phyloP scores from a whole-genome alignment of 306 rosid species.

The Delonix regia region DNA sequence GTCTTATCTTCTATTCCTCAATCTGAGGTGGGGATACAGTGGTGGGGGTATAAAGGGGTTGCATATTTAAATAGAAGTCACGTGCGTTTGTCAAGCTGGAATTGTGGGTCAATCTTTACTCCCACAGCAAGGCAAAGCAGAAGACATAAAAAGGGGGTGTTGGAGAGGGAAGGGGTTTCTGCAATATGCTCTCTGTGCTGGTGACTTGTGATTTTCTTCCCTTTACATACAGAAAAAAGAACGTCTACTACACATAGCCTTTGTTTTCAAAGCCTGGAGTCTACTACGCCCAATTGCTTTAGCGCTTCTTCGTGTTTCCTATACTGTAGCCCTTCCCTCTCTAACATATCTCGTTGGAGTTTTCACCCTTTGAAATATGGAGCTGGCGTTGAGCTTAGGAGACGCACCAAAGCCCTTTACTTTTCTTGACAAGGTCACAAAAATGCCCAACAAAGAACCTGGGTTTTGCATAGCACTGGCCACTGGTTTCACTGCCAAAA shows the following conservation, averaged over 20 bases:
- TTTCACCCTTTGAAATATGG: conserved; percentile 47
- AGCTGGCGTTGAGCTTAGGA: conserved; percentile 83
- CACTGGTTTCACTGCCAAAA: conserved; percentile 4
- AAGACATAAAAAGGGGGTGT: conserved; percentile 36
- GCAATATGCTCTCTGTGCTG: conserved; percentile 1
- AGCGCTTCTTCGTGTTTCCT: not conserved
- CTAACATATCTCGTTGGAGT: no score
- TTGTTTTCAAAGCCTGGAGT: not conserved
- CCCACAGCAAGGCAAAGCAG: conserved; percentile 2
- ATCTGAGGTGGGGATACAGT: not conserved
- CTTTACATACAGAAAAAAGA: not conserved
- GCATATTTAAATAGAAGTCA: conserved; percentile 63
- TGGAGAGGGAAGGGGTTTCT: not conserved
- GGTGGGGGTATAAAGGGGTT: conserved; percentile 11
- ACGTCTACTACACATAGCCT: not conserved
- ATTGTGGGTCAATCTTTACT: conserved; percentile 81
- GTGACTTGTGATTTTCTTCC: not conserved
- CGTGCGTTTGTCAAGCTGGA: conserved; percentile 81
- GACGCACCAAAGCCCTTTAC: conserved; percentile 62
- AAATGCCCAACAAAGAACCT: conserved; percentile 43
- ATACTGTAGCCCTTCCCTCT: not conserved
- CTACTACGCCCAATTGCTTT: not conserved
- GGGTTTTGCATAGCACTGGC: conserved; percentile 53
- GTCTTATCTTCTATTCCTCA: not conserved
- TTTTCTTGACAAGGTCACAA: conserved; percentile 51